Conservation (phyloP, 768 basidiomycete species). For the Boletus fagicola region DNA sequence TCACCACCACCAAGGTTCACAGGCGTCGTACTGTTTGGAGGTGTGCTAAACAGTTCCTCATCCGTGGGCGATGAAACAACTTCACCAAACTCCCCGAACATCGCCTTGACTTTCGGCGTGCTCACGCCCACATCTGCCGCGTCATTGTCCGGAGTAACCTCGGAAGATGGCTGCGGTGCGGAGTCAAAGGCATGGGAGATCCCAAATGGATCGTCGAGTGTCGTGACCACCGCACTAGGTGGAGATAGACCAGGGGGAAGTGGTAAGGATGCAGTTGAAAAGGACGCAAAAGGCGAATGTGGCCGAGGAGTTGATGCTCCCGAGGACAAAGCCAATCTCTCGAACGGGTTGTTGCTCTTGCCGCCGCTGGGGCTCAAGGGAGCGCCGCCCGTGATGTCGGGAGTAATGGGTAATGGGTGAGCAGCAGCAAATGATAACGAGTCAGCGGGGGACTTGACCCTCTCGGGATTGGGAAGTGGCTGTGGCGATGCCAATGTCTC, state of each 20-base stretch:
- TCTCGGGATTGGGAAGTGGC: constrained; percentile 24
- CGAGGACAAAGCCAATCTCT: constrained; percentile 55
- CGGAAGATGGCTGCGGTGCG: constrained; percentile 10
- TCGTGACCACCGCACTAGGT: constrained; percentile 2
- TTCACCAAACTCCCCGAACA: constrained; percentile 15
- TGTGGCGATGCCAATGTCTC: constrained; percentile 27
- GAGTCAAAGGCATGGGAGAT: constrained; percentile 36
- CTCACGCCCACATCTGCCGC: constrained; percentile 18
- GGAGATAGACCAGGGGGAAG: constrained; percentile 32
- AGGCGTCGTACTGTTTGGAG: constrained; percentile 45
- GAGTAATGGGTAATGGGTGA: constrained; percentile 72
- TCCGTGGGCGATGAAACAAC: constrained; percentile 34
- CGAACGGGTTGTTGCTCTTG: constrained; percentile 94
- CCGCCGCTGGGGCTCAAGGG: constrained; percentile 44
- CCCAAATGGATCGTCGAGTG: constrained; percentile 52
- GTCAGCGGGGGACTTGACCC: constrained; percentile 43
- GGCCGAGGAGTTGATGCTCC: constrained; percentile 44
- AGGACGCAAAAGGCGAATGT: constrained; percentile 60
- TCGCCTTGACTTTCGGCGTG: constrained; percentile 20
- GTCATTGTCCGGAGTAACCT: constrained; percentile 23
- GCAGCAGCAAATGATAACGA: constrained; percentile 59
- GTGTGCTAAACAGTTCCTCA: constrained; percentile 61
- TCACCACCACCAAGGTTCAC: constrained; percentile 12
- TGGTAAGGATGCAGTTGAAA: constrained; percentile 39
- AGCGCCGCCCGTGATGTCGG: constrained; percentile 48